Evolutionary conservation across 208 protist genomes (phyloP), one percentile per base, ranked within the genome.

Genomic region (Leishmania mexicana): DNA sequence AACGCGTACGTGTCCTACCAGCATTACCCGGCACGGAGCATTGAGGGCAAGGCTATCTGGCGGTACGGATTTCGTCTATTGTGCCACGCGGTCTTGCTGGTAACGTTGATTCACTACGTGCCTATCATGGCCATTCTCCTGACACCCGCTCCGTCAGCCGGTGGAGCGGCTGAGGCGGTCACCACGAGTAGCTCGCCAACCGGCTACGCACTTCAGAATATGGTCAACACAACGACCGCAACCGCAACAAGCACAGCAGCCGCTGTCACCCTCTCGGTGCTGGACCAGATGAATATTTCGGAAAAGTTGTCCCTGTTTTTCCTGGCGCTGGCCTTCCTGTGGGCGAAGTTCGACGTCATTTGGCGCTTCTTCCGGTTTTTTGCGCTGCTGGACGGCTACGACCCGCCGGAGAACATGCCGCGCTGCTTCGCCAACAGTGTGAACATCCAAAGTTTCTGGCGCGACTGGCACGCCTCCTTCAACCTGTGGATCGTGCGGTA

Each of bases 401-500:
- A 98, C 35, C 83, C 92, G 21, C 94, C 94, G 35, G 95, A 98
- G 77, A 96, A 99, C 77, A 98, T 98, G 97, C 86, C 70, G 5
- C 85, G 91, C n/a, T 99, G 95, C 85, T 93, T 98, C 73, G 85
- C 73, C 64, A 96, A 97, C 81, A 95, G 94, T 31, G 93, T 95
- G 70, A 96, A 88, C 62, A 94, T 99, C 35, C 85, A 83, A 21
- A 89, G 88, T 57, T 99, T 99, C 85, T 99, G 98, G 97, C 81
- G 96, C 42, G 90, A 94, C 80, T 99, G 96, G 97, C 97, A 99
- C 82, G 89, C 93, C 47, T 96, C 92, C 31, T 96, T 99, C 84
- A 98, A 99, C 82, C 80, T 97, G 70, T 99, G 96, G 95, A 94
- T 98, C 65, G 89, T 98, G 68, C 94, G 96, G 38, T 99, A 99